phyloP scores from a whole-genome alignment of 1,139 yeast genomes.

The Suhomyces coccinellae region DNA sequence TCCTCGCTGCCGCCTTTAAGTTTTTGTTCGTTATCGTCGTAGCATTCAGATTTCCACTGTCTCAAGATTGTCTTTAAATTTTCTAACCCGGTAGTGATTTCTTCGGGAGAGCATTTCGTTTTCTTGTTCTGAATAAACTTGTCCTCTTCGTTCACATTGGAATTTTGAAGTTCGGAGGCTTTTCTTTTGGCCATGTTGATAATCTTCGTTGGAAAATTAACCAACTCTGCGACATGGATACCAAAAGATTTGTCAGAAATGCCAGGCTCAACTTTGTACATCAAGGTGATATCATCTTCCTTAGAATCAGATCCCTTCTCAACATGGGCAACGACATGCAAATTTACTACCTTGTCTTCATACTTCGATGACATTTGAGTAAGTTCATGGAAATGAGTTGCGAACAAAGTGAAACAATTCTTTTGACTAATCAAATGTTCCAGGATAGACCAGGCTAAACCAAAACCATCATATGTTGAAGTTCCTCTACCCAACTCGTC shows the following conservation, averaged over 20 bases:
- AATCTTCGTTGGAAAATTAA: slow-evolving; percentile 85
- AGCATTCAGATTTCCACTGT: slow-evolving; percentile 59
- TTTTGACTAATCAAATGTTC: slow-evolving; percentile 74
- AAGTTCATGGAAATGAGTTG: slow-evolving; percentile 95
- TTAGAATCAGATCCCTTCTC: slow-evolving; percentile 41
- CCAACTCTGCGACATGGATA: slow-evolving; percentile 95
- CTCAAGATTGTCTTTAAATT: slow-evolving; percentile 56
- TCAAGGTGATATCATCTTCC: slow-evolving; percentile 74
- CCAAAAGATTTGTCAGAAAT: slow-evolving; percentile 94
- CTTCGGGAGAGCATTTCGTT: slow-evolving; percentile 54
- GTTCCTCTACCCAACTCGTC: slow-evolving; percentile 98
- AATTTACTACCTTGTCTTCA: slow-evolving; percentile 60
- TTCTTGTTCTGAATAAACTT: slow-evolving; percentile 45
- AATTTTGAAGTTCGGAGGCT: slow-evolving; percentile 81
- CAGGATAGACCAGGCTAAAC: slow-evolving; percentile 94
- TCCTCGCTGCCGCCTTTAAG: slow-evolving; percentile 31
- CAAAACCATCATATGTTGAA: slow-evolving; percentile 96
- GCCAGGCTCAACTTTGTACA: slow-evolving; percentile 91
- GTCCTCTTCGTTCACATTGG: slow-evolving; percentile 44
- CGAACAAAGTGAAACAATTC: slow-evolving; percentile 82
- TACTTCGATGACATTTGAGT: slow-evolving; percentile 71
- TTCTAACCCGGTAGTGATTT: slow-evolving; percentile 57
- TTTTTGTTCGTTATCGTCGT: slow-evolving; percentile 34
- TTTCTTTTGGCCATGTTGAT: slow-evolving; percentile 93
- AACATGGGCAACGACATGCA: slow-evolving; percentile 93